Evolutionary conservation across 1,284 basidiomycete species (phyloP).

Genomic region (Schizopora paradoxa): DNA sequence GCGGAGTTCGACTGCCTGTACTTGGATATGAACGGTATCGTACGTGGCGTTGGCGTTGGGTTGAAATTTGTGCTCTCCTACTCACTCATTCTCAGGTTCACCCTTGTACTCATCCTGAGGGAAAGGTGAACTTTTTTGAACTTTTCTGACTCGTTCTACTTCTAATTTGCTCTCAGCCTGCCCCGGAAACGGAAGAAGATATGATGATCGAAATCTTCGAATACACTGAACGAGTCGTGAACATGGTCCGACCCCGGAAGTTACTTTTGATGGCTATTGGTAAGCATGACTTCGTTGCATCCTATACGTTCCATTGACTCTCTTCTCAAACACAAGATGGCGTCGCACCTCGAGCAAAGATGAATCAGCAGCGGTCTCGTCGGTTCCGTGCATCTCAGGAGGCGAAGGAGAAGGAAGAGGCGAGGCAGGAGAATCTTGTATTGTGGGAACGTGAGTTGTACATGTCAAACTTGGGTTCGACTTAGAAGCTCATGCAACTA

Average conservation of each 20-base stretch:
- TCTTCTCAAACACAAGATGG: constrained; percentile 56
- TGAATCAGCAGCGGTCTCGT: constrained; percentile 97
- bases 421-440: constrained; percentile 72
- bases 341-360: constrained; percentile 96
- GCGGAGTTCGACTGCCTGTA: constrained; percentile 96
- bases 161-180: constrained; percentile 49
- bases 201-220: constrained; percentile 99
- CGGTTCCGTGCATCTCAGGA: constrained; percentile 95
- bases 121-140: constrained; percentile 50
- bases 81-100: constrained; percentile 63
- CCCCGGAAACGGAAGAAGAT: constrained; percentile 96
- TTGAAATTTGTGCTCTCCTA: constrained; percentile 9
- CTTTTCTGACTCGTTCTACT: constrained; percentile 8
- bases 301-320: constrained; percentile 10
- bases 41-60: too few relatives aligned
- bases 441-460: constrained; percentile 73
- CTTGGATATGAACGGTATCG: constrained; percentile 90
- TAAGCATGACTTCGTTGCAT: constrained; percentile 30
- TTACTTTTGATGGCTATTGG: constrained; percentile 98
- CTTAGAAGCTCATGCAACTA: neutral
- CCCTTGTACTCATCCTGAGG: constrained; percentile 98
- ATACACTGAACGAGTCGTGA: constrained; percentile 96
- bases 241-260: constrained; percentile 94
- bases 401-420: constrained; percentile 89
- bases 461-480: constrained; percentile 1